Evolutionary conservation across 163 green algal genomes (phyloP), one percentile per base, ranked within the genome.

Genomic region (Chlorella variabilis): DNA sequence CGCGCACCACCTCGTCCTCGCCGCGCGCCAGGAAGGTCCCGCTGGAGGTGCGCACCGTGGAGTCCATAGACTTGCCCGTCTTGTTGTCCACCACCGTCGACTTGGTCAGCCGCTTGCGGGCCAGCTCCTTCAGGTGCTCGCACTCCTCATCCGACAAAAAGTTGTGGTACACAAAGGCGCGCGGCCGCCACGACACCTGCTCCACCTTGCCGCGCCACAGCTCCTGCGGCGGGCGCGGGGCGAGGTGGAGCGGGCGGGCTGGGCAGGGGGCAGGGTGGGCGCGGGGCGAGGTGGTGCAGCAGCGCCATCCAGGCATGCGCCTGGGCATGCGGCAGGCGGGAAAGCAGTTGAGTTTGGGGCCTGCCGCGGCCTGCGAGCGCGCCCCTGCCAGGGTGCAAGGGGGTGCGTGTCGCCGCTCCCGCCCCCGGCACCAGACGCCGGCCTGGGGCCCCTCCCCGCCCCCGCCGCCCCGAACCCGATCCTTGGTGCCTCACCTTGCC

Each of bases 141-240:
- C 88, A 93, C 84, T 96, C 92, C 48, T 91, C 85, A 13, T 92
- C 80, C 4, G 77, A 84, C 33, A 96, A 68, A 42, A 96, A 94
- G 33, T 89, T 84, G 68, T 93, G 90, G 68, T 91, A 92, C 34
- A 94, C 39, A 56, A 91, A 95, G 13, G 90, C 91, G 6, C 91
- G 80, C 2, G 92, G 92, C 61, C 84, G 54, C 87, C 86, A 92
- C 4, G 88, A 92, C 3, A 94, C 45, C 74, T 89, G 80, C 41
- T 93, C 84, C 34, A 95, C 86, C 80, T 84, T 79, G 9, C 90
- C 86, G 3, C 79, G 79, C 86, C 86, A 90, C 48, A 85, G 20
- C 29, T 87, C 85, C 85, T 89, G 81, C 63, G 54, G 2, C 1
- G 23, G 13, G 48, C 42, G 33, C 11, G 27, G 29, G n/a, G 27